These are phyloP conservation scores for Helicocarpus griseus DNA, from an alignment of 2,329 filamentous ascomycete genomes.

Conservation along the genomic window DNA sequence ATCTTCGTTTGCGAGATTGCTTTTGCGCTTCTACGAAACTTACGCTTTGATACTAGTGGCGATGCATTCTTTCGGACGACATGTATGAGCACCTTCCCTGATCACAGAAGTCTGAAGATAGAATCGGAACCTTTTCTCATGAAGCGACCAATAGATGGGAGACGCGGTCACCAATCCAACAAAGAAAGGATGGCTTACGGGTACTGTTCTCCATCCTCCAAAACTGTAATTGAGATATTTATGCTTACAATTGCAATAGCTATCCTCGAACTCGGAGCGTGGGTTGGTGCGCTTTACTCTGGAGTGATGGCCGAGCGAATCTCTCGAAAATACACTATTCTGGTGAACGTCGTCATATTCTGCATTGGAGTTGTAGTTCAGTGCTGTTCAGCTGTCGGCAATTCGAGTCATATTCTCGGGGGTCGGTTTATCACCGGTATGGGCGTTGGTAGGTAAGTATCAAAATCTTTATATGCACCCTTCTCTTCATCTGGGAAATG, in stretches of 20 bases:
- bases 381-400: constrained; percentile 44
- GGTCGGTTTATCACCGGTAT: constrained; percentile 56
- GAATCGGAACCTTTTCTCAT: too few species aligned
- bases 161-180: constrained; percentile 15
- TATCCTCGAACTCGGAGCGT: constrained; percentile 67
- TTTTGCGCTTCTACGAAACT: neutral
- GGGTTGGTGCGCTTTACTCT: constrained; percentile 62
- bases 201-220: neutral
- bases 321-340: constrained; percentile 59
- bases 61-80: constrained; percentile 9
- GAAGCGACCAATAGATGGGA: constrained; percentile 14
- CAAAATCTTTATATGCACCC: neutral
- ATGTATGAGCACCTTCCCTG: constrained; percentile 4
- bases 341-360: constrained; percentile 58
- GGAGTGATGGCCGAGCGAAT: constrained; percentile 62
- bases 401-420: constrained; percentile 53
- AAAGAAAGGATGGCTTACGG: constrained; percentile 21
- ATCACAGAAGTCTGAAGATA: too few species aligned
- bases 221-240: neutral
- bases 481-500: constrained; percentile 8
- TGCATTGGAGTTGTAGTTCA: constrained; percentile 62
- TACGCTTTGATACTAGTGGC: constrained; percentile 9
- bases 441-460: constrained; percentile 42
- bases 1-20: neutral
- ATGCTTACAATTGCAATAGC: constrained; percentile 29